Evolutionary conservation across 2,329 filamentous ascomycete species (phyloP), one percentile per base, ranked within the genome.

Genomic region (Fusarium pseudocircinatum): DNA sequence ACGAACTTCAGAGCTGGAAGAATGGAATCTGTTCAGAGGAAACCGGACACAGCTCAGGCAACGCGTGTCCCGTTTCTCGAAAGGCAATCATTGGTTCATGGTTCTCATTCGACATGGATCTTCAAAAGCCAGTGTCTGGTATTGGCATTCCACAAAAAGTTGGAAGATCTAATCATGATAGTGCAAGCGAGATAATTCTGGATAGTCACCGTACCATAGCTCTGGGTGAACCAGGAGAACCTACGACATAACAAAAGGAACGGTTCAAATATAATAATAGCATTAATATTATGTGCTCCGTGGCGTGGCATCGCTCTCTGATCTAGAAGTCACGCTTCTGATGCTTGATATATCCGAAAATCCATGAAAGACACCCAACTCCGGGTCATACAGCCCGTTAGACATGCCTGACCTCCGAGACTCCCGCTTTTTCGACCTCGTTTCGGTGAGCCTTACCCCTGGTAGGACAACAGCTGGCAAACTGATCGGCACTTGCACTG

Each of bases 341-440:
- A 70, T 60, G 32, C 60, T 70, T 36, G 60, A 65, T 69, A 65
- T 49, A 16, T 63, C 66, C 15, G 60, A 46, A 14, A 70, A 36
- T 9, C 66, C 66, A 42, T 69, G 47, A 22, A 70, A 70, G 2
- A 56, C 37, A 12, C 53, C 67, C 12, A 60, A 24, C 14, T 69
- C 60, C 1, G 42, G 42, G 2, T 70, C 66, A 36, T 63, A 47
- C 2, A 65, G 13, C 11, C 32, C 42, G 24, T 63, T 20, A 22
- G 44, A 57, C 9, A 43, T 34, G 11, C 67, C 53, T 16, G 66
- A 65, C 13, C 60, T 70, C 7, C 60, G 40, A 24, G 40, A 54
- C 7, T 65, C 60, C 2, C 63, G 43, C 10, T 66, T 59, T 4
- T 57, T 47, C 1, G 57, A 32, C 6, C 40, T 26, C 3, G 36